Evolutionary conservation across 1,284 basidiomycete species (phyloP).

Genomic region (Puccinia horiana): DNA sequence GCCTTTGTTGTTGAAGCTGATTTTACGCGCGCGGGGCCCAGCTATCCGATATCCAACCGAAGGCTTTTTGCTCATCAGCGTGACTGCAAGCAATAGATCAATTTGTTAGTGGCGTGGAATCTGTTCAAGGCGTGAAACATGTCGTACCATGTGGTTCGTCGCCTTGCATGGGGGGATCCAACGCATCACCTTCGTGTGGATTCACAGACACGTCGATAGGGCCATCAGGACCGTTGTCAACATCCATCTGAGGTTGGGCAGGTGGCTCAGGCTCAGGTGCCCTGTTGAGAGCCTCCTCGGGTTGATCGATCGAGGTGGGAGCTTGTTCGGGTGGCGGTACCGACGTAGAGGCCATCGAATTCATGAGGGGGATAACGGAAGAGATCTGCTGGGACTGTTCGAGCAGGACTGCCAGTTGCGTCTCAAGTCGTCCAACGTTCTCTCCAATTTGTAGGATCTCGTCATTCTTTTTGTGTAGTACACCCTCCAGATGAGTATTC

Average conservation of each 20-base stretch:
- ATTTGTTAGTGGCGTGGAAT: neutral
- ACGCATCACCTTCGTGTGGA: slow-evolving; percentile 4
- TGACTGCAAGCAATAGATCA: neutral
- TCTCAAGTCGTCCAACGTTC: slow-evolving; percentile 32
- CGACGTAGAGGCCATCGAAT: neutral
- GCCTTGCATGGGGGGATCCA: neutral
- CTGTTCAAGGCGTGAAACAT: neutral
- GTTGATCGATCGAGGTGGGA: slow-evolving; percentile 30
- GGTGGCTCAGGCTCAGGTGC: neutral
- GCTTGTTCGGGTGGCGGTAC: slow-evolving; percentile 34
- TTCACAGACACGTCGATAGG: slow-evolving; percentile 35
- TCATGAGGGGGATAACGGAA: slow-evolving; percentile 21
- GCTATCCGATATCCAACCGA: slow-evolving; percentile 31
- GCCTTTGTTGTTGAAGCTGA: slow-evolving; percentile 43
- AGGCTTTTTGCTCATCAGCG: slow-evolving; percentile 41
- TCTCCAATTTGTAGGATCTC: slow-evolving; percentile 44
- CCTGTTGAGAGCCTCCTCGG: neutral
- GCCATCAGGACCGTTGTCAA: neutral
- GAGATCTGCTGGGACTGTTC: slow-evolving; percentile 43
- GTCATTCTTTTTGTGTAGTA: slow-evolving; percentile 45
- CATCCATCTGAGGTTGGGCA: neutral
- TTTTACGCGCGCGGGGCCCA: slow-evolving; percentile 41
- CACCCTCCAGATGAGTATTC: slow-evolving; percentile 46
- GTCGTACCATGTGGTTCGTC: slow-evolving; percentile 33
- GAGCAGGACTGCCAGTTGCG: slow-evolving; percentile 35